These are phyloP conservation scores for Cryptococcus neoformans DNA, from an alignment of 1,284 basidiomycete genomes.

Conservation along the genomic window DNA sequence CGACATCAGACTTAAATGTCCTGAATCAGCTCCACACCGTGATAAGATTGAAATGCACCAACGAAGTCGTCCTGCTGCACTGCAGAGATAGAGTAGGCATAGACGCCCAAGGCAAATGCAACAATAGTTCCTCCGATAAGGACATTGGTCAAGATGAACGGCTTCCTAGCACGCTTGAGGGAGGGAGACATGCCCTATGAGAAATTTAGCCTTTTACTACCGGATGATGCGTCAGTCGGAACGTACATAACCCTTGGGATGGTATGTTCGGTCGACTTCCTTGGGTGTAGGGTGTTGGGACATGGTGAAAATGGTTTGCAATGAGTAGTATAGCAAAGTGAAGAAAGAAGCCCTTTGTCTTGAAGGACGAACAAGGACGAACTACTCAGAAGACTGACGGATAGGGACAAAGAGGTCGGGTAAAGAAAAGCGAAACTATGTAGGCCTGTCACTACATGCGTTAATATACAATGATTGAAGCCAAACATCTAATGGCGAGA, in stretches of 20 bases:
- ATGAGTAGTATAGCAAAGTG: too few species aligned
- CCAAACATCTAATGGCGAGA: neutral
- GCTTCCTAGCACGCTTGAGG: slow-evolving; percentile 78
- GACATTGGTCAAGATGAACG: slow-evolving; percentile 74
- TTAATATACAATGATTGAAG: too few species aligned
- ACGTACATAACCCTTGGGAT: slow-evolving; percentile 19
- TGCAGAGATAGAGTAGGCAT: slow-evolving; percentile 88
- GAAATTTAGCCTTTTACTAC: neutral
- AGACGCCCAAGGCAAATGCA: slow-evolving; percentile 77
- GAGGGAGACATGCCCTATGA: slow-evolving; percentile 76
- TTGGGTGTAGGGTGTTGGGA: neutral
- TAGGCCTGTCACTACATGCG: too few species aligned
- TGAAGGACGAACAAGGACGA: too few species aligned
- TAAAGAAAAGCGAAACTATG: too few species aligned
- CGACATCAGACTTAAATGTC: slow-evolving; percentile 42
- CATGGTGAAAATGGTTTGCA: too few species aligned
- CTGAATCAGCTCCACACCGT: neutral
- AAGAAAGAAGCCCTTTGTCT: too few species aligned
- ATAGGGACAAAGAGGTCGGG: too few species aligned
- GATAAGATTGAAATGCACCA: slow-evolving; percentile 13
- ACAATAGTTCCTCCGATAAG: slow-evolving; percentile 71
- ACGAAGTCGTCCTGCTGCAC: slow-evolving; percentile 90
- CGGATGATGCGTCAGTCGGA: neutral
- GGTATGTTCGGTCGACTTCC: slow-evolving; percentile 12
- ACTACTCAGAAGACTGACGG: too few species aligned